These are phyloP conservation scores for Glomus cerebriforme DNA, from an alignment of 192 early-diverging fungal species.

Conservation along the genomic window DNA sequence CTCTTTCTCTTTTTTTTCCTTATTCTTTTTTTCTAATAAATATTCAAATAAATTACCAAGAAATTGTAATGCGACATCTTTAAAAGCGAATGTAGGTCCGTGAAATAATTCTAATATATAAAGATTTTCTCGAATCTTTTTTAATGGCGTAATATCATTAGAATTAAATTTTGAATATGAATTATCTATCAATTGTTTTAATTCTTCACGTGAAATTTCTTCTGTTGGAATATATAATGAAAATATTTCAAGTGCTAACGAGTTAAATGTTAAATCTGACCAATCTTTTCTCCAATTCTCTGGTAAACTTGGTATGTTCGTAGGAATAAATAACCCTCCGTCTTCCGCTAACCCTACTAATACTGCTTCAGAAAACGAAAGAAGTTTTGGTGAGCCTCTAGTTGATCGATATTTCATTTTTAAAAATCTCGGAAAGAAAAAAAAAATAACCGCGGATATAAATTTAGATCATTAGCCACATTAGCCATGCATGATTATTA, in stretches of 20 bases:
- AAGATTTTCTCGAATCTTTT: constrained; percentile 61
- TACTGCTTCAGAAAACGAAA: constrained; percentile 90
- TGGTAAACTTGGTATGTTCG: constrained; percentile 74
- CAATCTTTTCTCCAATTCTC: constrained; percentile 71
- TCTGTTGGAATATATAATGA: constrained; percentile 76
- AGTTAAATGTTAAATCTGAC: constrained; percentile 70
- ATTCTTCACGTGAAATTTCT: constrained; percentile 77
- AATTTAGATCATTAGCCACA: too few species aligned
- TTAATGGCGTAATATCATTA: constrained; percentile 76
- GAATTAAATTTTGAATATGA: constrained; percentile 82
- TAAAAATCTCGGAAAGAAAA: background rate
- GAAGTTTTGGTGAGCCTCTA: constrained; percentile 67
- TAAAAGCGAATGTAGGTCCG: constrained; percentile 98
- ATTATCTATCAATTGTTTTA: constrained; percentile 63
- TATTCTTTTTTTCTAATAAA: constrained; percentile 81
- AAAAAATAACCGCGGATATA: too few species aligned
- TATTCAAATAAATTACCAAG: constrained; percentile 98
- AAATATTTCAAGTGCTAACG: constrained; percentile 85
- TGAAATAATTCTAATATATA: constrained; percentile 93
- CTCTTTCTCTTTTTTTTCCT: constrained; percentile 50
- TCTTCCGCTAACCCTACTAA: constrained; percentile 89
- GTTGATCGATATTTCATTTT: constrained; percentile 93
- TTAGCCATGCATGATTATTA: too few species aligned
- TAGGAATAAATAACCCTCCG: constrained; percentile 94
- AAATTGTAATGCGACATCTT: constrained; percentile 97